Base-by-base conservation (phyloP, 2,329 filamentous ascomycete genomes). In the Leptographium wingfieldii region DNA sequence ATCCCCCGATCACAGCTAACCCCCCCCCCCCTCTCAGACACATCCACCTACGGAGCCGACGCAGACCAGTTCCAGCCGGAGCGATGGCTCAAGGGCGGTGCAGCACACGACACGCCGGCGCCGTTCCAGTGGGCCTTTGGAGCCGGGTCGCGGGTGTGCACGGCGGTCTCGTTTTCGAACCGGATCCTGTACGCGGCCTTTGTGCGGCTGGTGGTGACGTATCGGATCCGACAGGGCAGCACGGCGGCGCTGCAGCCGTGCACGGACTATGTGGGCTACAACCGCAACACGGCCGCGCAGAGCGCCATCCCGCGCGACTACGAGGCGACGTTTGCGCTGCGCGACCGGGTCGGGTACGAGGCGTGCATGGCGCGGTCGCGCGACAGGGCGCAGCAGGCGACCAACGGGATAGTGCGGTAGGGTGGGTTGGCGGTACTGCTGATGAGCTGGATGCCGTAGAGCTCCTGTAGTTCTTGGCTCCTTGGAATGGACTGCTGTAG, bases 61-160 rank as follows among this genome's bases (percentile, higher is more conserved):
- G 71, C 73, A 0, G 71, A 78, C 27, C 60, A 64, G 0, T 81
- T 76, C 63, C 68, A 69, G 1, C 77, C 78, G 0, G 77, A 78
- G 56, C 69, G 79, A 5, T 82, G 78, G 77, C 66, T 81, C 5
- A 67, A 65, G 38, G 60, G 64, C 3, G 64, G 67, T 29, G 48
- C 38, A 11, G 35, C 19, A 3, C 52, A 52, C 19, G 16, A 33
- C 16, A n/a, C 55, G 12, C 25, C 51, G 2, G 16, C 58, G 4
- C 58, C 58, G 2, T 60, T 43, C 48, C 58, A 60, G 19, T 60
- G 52, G 22, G 31, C 54, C 14, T 60, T 43, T 53, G 58, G 58
- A 6, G 58, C 54, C 22, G 58, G 58, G 6, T 55, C 58, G 6
- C 54, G 58, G 22, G 53, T 60, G 54, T 60, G 58, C 58, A 60